phyloP scores from a whole-genome alignment of 129 eudicot species.

The Ambrosia trifida region DNA sequence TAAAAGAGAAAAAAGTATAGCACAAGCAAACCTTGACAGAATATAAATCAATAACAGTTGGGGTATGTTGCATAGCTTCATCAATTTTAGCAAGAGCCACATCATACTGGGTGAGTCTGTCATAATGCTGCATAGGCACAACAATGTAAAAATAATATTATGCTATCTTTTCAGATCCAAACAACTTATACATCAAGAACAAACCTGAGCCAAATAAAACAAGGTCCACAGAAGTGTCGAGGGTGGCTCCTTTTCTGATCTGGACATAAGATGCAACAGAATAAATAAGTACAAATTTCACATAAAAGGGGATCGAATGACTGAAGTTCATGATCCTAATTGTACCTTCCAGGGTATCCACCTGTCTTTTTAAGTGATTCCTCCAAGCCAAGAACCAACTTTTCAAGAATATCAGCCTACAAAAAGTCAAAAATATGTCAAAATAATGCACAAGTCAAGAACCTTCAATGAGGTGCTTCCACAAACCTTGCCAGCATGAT shows the following conservation, averaged over 20 bases:
- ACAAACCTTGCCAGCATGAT: conserved; percentile 94
- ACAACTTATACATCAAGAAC: conserved; percentile 6
- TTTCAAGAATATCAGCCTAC: conserved; percentile 79
- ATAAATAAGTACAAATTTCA: conserved; percentile 10
- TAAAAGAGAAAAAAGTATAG: neutral
- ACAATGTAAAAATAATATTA: conserved; percentile 14
- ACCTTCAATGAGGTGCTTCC: conserved; percentile 12
- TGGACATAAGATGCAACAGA: conserved; percentile 39
- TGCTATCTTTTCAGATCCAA: neutral
- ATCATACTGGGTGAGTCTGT: conserved; percentile 73
- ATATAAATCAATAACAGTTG: conserved; percentile 92
- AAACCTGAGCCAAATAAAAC: conserved; percentile 89
- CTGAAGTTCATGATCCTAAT: neutral
- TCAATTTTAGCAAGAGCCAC: conserved; percentile 74
- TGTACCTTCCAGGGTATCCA: conserved; percentile 81
- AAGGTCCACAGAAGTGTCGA: conserved; percentile 94
- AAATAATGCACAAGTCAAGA: conserved; percentile 12
- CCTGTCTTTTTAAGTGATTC: conserved; percentile 70
- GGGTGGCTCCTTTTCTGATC: conserved; percentile 91
- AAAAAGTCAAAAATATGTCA: conserved; percentile 12
- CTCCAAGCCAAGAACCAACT: conserved; percentile 73
- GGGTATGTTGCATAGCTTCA: conserved; percentile 88
- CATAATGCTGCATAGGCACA: conserved; percentile 77
- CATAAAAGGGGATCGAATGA: neutral
- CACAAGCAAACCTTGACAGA: conserved; percentile 65